Evolutionary conservation across 169 alveolate genomes (phyloP), one percentile per base, ranked within the genome.

Genomic region (Plasmodium chabaudi): DNA sequence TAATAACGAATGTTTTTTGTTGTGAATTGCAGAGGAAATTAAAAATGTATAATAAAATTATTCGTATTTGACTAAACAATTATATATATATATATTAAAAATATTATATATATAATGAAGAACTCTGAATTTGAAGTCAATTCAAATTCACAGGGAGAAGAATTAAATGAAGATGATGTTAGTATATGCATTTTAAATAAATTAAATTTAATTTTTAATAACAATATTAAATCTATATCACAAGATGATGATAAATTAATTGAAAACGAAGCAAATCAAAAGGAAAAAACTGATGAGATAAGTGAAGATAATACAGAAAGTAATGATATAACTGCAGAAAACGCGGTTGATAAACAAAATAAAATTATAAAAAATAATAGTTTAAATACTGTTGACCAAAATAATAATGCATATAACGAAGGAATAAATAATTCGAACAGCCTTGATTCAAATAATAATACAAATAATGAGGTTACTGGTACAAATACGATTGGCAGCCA

Each of bases 161-260:
- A 82, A 13, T 15, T 56, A 82, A 68, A 44, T 2, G 84, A 86
- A 17, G 87, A 86, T 57, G 87, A 21, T 15, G 60, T 86, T 59
- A 86, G 69, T 51, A 59, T 68, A 27, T 86, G 71, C 64, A 68
- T 86, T 23, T 39, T 86, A 46, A 68, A 86, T 47, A 86, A 86
- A 59, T 55, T 86, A 42, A 68, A 44, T 39, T 60, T 86, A 70
- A 68, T 86, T 69, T 86, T 86, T 60, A 70, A 86, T 56, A 86
- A 86, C 39, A 60, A 86, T 39, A 86, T 70, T 21, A 86, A 86
- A 44, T 69, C 87, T 13, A 59, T 86, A 23, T 49, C 91, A 21
- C 87, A 69, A 13, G 70, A 82, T 34, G 90, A 64, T 10, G 72
- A 53, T 55, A 77, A 51, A 12, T 51, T 51, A 15, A 51, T 13